phyloP scores from a whole-genome alignment of 306 rosid species.

The Begonia masoniana region DNA sequence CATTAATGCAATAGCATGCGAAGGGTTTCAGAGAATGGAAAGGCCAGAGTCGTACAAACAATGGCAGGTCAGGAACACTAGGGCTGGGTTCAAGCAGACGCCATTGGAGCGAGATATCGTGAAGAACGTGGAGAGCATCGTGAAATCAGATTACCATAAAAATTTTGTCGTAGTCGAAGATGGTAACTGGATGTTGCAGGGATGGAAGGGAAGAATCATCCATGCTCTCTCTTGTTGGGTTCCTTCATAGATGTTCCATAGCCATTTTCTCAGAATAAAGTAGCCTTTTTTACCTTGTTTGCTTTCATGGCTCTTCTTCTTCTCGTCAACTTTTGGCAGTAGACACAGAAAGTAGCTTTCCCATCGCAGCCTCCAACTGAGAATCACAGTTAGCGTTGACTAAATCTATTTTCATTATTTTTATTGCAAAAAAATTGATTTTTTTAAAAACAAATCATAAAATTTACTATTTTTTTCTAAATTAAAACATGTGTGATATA shows the following conservation, averaged over 20 bases:
- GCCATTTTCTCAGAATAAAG: too few relatives aligned
- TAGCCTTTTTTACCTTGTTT: too few relatives aligned
- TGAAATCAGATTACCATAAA: constrained; percentile 22
- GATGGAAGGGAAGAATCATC: constrained; percentile 59
- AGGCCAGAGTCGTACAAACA: constrained; percentile 62
- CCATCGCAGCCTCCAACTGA: too few relatives aligned
- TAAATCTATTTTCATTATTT: too few relatives aligned
- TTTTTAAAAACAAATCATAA: too few relatives aligned
- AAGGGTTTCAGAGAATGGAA: constrained; percentile 48
- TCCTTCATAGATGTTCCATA: constrained; percentile 9
- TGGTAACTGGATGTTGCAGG: constrained; percentile 55
- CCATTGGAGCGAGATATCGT: constrained; percentile 30
- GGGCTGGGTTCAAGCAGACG: constrained; percentile 44
- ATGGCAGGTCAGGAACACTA: constrained; percentile 38
- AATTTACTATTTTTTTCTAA: too few relatives aligned
- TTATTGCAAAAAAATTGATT: too few relatives aligned
- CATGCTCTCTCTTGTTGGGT: constrained; percentile 51
- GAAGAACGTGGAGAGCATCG: constrained; percentile 23
- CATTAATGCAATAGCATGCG: constrained; percentile 47
- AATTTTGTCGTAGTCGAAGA: constrained; percentile 50
- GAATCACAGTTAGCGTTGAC: too few relatives aligned
- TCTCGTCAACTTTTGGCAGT: too few relatives aligned
- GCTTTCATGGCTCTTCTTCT: too few relatives aligned
- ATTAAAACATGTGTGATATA: too few relatives aligned
- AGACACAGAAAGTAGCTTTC: too few relatives aligned